Base-by-base conservation (phyloP, 2,329 filamentous ascomycete genomes). In the Neophaeococcomyces mojaviensis region DNA sequence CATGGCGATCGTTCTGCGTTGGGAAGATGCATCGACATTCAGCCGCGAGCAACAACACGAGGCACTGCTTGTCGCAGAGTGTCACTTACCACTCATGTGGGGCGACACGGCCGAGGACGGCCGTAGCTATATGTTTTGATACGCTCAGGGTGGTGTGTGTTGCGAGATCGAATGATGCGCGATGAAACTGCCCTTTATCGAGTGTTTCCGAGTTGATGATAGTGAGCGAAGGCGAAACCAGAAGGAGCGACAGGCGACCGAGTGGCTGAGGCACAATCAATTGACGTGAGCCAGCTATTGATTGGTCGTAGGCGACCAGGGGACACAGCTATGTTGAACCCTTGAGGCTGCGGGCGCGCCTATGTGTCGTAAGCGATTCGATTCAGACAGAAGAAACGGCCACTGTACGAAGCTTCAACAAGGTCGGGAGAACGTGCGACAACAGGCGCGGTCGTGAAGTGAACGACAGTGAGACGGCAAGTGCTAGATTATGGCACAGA, bases 41-140 rank as follows among this genome's bases (percentile, higher is more conserved):
- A 28, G 41, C 20, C n/a, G 16, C 41, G 16, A 26, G 41, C 40
- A 44, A 44, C 43, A 48, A 26, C 34, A 22, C 50, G 37, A 47
- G 39, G 36, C 47, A 41, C 43, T 55, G 55, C 51, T 54, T 51
- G 53, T 46, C 31, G 48, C 50, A 49, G 54, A 49, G 45, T 54
- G 55, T 51, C 48, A 49, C 48, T 49, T 56, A 46, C 54, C 51
- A 51, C 55, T 58, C 55, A 58, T 58, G 55, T 56, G 55, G 55
- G 55, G 55, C 55, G 51, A 55, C 30, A 22, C 50, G 55, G 50
- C 53, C 54, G 45, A 39, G 38, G 36, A 39, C 43, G 50, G 52
- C 51, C 53, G 44, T 16, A 22, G 30, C 26, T 36, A 37, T 44
- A 34, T 13, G 7, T 30, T 43, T 30, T 43, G 39, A 28, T 18